Conservation (phyloP, 108 stramenopile species). For the Pseudonitzschia multiseries region DNA sequence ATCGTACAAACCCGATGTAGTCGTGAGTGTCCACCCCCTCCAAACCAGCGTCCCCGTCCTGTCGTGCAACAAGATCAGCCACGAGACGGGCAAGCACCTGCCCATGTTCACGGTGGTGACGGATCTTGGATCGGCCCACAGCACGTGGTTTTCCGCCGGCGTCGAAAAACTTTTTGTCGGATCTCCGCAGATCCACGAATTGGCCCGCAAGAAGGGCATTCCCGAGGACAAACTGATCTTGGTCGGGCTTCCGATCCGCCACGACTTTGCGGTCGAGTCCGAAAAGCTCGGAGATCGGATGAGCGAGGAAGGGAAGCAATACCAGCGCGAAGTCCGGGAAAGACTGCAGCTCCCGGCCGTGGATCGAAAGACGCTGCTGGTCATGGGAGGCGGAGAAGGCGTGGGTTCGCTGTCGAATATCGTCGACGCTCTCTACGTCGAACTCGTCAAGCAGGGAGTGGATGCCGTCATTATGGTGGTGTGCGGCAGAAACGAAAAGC, state of each 20-base stretch:
- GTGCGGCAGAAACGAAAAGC: conserved; percentile 85
- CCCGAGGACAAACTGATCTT: conserved; percentile 80
- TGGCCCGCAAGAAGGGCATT: conserved; percentile 81
- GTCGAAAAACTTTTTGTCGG: conserved; percentile 94
- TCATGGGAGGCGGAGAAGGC: conserved; percentile 94
- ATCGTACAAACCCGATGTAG: conserved; percentile 81
- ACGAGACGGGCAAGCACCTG: conserved; percentile 72
- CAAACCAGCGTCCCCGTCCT: conserved; percentile 93
- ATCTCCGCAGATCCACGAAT: conserved; percentile 57
- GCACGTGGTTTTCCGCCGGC: conserved; percentile 91
- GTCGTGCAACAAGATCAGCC: conserved; percentile 73
- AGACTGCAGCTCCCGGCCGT: conserved; percentile 47
- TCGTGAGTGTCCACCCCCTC: conserved; percentile 94
- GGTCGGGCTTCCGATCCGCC: conserved; percentile 92
- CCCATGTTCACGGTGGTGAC: conserved; percentile 96
- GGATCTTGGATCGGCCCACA: conserved; percentile 93
- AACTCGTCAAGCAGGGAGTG: conserved; percentile 64
- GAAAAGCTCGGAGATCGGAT: conserved; percentile 69
- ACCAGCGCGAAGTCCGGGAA: conserved; percentile 50
- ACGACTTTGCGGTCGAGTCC: conserved; percentile 81
- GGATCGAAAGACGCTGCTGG: conserved; percentile 51
- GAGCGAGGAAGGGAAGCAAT: conserved; percentile 52
- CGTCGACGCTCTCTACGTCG: conserved; percentile 77
- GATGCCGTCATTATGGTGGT: conserved; percentile 88
- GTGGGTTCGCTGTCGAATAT: conserved; percentile 87